Evolutionary conservation across 306 rosid species (phyloP).

Genomic region (Quercus ilex): DNA sequence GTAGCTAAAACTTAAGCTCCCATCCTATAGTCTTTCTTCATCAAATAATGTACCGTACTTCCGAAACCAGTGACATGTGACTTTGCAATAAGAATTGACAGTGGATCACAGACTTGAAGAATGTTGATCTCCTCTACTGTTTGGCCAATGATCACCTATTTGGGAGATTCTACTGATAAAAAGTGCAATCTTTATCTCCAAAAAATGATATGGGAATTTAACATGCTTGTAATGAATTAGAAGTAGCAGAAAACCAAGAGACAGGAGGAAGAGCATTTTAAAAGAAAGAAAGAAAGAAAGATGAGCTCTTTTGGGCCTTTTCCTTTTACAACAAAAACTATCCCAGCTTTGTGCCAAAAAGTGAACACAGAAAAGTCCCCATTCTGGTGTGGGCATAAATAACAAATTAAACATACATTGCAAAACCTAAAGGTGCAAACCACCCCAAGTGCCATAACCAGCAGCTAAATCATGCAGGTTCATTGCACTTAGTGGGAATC

Average conservation of each 20-base stretch:
- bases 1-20: not conserved
- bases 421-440: not conserved
- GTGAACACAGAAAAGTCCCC: not conserved
- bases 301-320: not conserved
- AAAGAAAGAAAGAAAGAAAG: not conserved
- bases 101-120: not conserved
- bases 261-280: not conserved
- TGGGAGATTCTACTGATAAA: not conserved
- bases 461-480: not conserved
- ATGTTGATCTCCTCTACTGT: not conserved
- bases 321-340: not conserved
- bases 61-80: not conserved
- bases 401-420: not conserved
- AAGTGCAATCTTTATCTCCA: not conserved
- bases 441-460: not conserved
- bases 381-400: not conserved
- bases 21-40: not conserved
- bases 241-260: not conserved
- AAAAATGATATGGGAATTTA: not conserved
- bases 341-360: not conserved
- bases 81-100: conserved; percentile 1
- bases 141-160: not conserved
- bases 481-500: not conserved
- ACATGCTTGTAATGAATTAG: not conserved
- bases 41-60: not conserved